These are phyloP conservation scores for Tetrapyrgos nigripes DNA, from an alignment of 1,284 basidiomycete genomes.

Conservation along the genomic window DNA sequence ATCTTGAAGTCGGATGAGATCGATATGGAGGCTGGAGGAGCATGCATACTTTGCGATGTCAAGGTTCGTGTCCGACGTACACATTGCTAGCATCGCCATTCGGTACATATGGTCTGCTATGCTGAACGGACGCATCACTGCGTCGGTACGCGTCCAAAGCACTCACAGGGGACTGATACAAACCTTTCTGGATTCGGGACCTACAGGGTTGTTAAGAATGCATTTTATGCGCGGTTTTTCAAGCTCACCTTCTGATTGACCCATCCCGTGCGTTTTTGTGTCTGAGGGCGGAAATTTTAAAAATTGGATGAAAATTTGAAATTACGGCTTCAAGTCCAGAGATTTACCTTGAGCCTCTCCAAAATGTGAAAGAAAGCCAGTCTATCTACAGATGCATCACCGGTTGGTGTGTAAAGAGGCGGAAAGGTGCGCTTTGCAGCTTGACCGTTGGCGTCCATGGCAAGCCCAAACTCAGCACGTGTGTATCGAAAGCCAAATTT, in stretches of 20 bases:
- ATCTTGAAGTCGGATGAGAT: slow-evolving; percentile 52
- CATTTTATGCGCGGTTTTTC: not conserved
- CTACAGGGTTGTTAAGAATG: slow-evolving; percentile 41
- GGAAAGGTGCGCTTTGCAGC: not conserved
- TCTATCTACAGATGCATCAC: slow-evolving; percentile 66
- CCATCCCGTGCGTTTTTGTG: slow-evolving; percentile 96
- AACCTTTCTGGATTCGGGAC: slow-evolving; percentile 84
- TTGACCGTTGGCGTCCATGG: too few relatives aligned
- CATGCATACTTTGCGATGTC: slow-evolving; percentile 76
- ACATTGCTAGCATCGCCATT: slow-evolving; percentile 93
- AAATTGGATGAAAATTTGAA: not conserved
- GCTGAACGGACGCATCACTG: slow-evolving; percentile 45
- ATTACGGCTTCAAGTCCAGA: too few relatives aligned
- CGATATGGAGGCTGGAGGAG: not conserved
- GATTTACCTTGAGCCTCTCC: slow-evolving; percentile 85
- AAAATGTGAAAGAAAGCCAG: slow-evolving; percentile 91
- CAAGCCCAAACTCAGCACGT: too few relatives aligned
- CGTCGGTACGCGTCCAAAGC: slow-evolving; percentile 10
- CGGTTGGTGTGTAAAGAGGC: slow-evolving; percentile 54
- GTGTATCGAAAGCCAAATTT: too few relatives aligned
- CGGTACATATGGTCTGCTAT: slow-evolving; percentile 98
- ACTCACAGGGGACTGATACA: slow-evolving; percentile 6
- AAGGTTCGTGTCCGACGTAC: slow-evolving; percentile 71
- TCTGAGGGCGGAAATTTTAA: slow-evolving; percentile 51
- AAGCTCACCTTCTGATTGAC: slow-evolving; percentile 75